Percentiles rank a stretch among this genome's conserved stretches.
These are phyloP conservation scores for Talaromyces pinophilus DNA, from an alignment of 2,329 filamentous ascomycete genomes.

Conservation along the genomic window DNA sequence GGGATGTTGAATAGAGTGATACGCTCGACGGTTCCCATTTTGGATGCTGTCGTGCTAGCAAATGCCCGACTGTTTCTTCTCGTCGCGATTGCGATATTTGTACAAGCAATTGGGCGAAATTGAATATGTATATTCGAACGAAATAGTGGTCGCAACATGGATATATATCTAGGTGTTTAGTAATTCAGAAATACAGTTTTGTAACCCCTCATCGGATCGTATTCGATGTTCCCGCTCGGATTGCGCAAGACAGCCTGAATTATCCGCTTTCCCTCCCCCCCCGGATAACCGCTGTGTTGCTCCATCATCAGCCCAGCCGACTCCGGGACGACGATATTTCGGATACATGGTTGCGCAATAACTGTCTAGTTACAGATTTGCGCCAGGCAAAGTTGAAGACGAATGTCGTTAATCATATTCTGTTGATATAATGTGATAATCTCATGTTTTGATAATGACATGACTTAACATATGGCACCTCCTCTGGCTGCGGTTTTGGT, in stretches of 20 bases:
- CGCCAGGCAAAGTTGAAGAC: neutral
- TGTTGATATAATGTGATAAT: neutral
- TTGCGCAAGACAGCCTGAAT: neutral
- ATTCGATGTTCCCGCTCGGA: neutral
- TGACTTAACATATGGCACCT: neutral
- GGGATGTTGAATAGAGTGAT: conserved; percentile 58
- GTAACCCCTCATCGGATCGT: conserved; percentile 4
- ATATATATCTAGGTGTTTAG: neutral
- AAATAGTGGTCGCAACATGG: neutral
- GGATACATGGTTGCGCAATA: neutral
- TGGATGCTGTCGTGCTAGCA: conserved; percentile 5
- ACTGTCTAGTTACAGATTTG: neutral
- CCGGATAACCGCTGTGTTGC: neutral
- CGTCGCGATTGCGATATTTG: neutral
- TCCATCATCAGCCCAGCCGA: neutral
- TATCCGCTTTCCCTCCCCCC: neutral
- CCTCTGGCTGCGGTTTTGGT: neutral
- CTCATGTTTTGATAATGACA: conserved; percentile 10
- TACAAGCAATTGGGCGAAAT: neutral
- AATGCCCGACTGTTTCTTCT: neutral
- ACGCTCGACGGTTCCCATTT: conserved; percentile 49
- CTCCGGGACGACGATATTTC: neutral
- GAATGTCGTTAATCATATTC: conserved; percentile 3
- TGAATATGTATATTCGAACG: neutral
- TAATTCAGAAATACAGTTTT: neutral